Conservation (phyloP, 176 grass and related monocot species). For the Coix lacrymajobi region DNA sequence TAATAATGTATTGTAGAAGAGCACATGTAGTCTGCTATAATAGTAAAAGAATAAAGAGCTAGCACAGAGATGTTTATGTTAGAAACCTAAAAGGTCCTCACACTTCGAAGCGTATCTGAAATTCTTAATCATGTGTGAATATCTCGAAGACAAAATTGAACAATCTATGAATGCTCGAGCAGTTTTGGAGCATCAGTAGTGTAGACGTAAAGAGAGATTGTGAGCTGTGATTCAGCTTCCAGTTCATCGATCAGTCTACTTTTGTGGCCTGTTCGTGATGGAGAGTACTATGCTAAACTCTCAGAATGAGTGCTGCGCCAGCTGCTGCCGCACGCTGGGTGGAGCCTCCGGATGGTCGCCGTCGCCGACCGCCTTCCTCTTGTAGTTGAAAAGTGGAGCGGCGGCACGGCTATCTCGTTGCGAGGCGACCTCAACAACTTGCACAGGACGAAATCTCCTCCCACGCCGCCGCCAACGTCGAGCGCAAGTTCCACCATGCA, state of each 20-base stretch:
- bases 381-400: not conserved
- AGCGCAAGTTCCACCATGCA: slow-evolving; percentile 5
- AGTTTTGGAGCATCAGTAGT: not conserved
- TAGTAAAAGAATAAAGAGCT: not conserved
- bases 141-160: not conserved
- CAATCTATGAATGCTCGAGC: not conserved
- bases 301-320: not conserved
- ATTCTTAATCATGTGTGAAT: not conserved
- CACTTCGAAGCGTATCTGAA: not conserved
- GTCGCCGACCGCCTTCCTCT: not conserved
- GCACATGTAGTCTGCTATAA: not conserved
- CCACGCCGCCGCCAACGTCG: no score
- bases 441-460: slow-evolving; percentile 2
- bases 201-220: not conserved
- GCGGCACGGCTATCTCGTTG: not conserved
- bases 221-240: not conserved
- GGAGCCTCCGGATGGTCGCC: not conserved
- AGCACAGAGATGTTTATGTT: not conserved
- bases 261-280: not conserved
- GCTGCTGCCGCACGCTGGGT: not conserved
- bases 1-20: not conserved
- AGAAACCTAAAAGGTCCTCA: not conserved
- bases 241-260: not conserved
- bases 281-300: not conserved
- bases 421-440: not conserved